Conservation (phyloP, 495 filamentous ascomycete species). For the Hypoxylon intermedium region DNA sequence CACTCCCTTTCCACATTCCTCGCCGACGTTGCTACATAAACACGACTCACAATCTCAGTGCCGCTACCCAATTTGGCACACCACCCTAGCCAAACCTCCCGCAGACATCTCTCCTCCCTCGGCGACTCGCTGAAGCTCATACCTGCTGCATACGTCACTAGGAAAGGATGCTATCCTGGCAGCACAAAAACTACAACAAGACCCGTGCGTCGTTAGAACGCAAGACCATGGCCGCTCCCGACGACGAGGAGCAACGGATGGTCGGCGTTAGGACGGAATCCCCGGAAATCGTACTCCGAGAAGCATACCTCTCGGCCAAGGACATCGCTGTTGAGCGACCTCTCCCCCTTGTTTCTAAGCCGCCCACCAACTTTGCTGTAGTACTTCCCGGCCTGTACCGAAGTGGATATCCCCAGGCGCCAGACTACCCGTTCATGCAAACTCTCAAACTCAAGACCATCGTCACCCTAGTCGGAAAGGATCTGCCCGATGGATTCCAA, state of each 20-base stretch:
- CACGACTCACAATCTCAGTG: not conserved
- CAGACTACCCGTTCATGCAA: constrained; percentile 70
- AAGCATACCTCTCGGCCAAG: constrained; percentile 24
- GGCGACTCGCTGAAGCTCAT: not conserved
- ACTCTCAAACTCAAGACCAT: constrained; percentile 74
- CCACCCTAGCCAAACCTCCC: no score
- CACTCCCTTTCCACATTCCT: not conserved
- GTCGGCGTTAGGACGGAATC: constrained; percentile 10
- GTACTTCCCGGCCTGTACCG: constrained; percentile 74
- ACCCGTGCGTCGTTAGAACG: not conserved
- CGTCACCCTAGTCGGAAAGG: constrained; percentile 77
- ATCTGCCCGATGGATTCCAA: constrained; percentile 61
- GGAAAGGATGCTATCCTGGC: not conserved
- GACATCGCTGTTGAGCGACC: constrained; percentile 29
- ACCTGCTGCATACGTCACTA: constrained; percentile 7
- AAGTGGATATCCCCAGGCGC: constrained; percentile 72
- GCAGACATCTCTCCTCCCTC: not conserved
- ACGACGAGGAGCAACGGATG: constrained; percentile 4
- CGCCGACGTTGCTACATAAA: not conserved
- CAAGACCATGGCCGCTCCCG: not conserved
- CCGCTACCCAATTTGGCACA: not conserved
- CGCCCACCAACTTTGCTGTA: constrained; percentile 70
- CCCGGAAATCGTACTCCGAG: constrained; percentile 16
- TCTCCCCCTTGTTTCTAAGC: constrained; percentile 12
- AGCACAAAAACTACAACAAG: not conserved